Evolutionary conservation across 495 filamentous ascomycete species (phyloP), one percentile per base, ranked within the genome.

Genomic region (Xylaria telfairii): DNA sequence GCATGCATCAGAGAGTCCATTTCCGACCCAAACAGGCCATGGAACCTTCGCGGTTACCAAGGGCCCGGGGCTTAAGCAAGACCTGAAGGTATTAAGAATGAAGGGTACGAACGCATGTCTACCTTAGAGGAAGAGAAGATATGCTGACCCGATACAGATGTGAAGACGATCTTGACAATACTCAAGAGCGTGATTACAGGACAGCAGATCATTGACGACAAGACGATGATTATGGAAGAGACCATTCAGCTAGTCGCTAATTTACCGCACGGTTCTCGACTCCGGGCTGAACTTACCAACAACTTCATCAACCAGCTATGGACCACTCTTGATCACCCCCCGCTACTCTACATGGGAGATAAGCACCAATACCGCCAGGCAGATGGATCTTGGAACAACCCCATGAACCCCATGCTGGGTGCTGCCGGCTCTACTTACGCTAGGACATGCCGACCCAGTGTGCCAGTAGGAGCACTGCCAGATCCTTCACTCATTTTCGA

Each of bases 401-500:
- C 81, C 17, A 79, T 78, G 73, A 80, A 81, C 12, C 84, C 84
- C 9, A 76, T 78, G 67, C 74, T 85, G 1, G 84, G 85, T 15
- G 84, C 83, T 1, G 82, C 82, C 7, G 82, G 82, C 1, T 81
- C 74, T 0, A 80, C 88, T 3, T 97, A 97, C 73, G 92, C 94
- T 17, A 87, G 93, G 70, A 92, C 90, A 44, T 67, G 64, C 44
- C 37, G 54, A 26, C 69, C 69, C 0, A 71, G 64, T 39, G 78
- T 93, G 60, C 88, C 88, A 56, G 88, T 87, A 17, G 88, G 86
- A 32, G 85, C 87, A 12, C 84, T 91, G 44, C 95, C 94, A 2
- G 93, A 96, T 74, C 90, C 95, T 0, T 87, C 83, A 21, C 85
- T 91, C 4, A 83, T 98, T 32, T 98, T 95, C 70, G 95, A 97